Conservation (phyloP, 1,284 basidiomycete species). For the Xerocomus cyaneibrunnescens region DNA sequence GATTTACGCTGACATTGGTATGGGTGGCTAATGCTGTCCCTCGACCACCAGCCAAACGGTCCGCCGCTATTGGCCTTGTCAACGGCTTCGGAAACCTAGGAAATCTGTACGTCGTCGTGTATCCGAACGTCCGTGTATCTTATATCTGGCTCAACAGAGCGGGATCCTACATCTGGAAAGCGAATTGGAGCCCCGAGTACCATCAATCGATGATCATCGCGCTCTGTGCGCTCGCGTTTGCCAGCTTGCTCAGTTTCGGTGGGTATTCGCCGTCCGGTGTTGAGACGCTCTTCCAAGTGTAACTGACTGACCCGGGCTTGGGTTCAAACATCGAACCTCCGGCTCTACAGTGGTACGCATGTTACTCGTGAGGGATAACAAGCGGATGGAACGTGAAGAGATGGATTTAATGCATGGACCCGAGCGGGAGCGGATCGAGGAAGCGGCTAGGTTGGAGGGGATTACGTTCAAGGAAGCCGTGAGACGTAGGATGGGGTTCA, state of each 20-base stretch:
- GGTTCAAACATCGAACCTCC: too few relatives aligned
- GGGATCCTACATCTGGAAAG: slow-evolving; percentile 50
- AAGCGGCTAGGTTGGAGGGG: slow-evolving; percentile 50
- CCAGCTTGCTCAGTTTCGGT: slow-evolving; percentile 41
- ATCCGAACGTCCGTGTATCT: neutral
- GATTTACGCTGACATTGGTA: slow-evolving; percentile 57
- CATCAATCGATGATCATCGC: neutral
- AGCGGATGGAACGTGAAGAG: slow-evolving; percentile 45
- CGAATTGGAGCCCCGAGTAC: neutral
- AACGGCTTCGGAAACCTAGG: slow-evolving; percentile 36
- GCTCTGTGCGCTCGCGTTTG: slow-evolving; percentile 19
- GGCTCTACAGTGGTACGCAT: neutral
- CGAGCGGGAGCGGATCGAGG: slow-evolving; percentile 43
- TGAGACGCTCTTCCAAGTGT: too few relatives aligned
- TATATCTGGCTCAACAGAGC: slow-evolving; percentile 32
- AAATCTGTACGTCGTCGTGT: slow-evolving; percentile 27
- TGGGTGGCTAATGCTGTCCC: slow-evolving; percentile 66
- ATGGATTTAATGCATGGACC: slow-evolving; percentile 27
- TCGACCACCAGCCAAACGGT: slow-evolving; percentile 60
- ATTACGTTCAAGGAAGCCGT: slow-evolving; percentile 52
- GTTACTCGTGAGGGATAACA: slow-evolving; percentile 34
- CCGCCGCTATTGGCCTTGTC: slow-evolving; percentile 43
- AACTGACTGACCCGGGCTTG: too few relatives aligned
- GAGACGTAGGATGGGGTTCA: slow-evolving; percentile 36
- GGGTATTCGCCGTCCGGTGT: slow-evolving; percentile 25